Percentiles rank a stretch among this genome's conserved stretches.
Evolutionary conservation across 345 rosid genomes (phyloP).

Genomic region (Citrus mangshanensis): DNA sequence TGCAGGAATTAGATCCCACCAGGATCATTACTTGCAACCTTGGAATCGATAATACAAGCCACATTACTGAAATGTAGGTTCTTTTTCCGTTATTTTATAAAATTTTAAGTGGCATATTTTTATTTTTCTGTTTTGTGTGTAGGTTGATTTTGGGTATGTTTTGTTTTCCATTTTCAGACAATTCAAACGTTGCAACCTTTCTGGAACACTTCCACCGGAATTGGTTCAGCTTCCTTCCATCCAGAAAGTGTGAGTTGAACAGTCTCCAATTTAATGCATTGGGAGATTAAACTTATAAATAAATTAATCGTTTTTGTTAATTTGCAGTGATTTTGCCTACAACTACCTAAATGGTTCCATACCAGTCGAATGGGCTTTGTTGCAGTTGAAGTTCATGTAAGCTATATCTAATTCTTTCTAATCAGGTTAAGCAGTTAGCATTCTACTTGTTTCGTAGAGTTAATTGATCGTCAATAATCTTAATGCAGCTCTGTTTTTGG

Average conservation of each 20-base stretch:
- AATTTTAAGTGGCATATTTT: neutral
- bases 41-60: constrained; percentile 32
- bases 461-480: constrained; percentile 5
- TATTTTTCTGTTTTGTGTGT: neutral
- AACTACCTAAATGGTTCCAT: constrained; percentile 56
- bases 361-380: constrained; percentile 55
- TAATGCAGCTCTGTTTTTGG: constrained; percentile 35
- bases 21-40: constrained; percentile 29
- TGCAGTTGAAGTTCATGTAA: constrained; percentile 47
- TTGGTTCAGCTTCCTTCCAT: constrained; percentile 45
- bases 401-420: constrained; percentile 13
- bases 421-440: constrained; percentile 6
- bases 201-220: constrained; percentile 53
- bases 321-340: constrained; percentile 55
- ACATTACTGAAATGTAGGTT: constrained; percentile 31
- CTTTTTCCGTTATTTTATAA: neutral
- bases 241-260: constrained; percentile 36
- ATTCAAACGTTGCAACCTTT: constrained; percentile 43
- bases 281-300: neutral
- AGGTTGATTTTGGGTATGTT: neutral
- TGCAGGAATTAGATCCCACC: constrained; percentile 12
- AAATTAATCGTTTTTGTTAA: neutral
- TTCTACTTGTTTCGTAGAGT: neutral
- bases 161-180: constrained; percentile 28
- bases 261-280: neutral